These are phyloP conservation scores for Chlamydomonas schloesseri DNA, from an alignment of 139 green algal species.

Conservation along the genomic window DNA sequence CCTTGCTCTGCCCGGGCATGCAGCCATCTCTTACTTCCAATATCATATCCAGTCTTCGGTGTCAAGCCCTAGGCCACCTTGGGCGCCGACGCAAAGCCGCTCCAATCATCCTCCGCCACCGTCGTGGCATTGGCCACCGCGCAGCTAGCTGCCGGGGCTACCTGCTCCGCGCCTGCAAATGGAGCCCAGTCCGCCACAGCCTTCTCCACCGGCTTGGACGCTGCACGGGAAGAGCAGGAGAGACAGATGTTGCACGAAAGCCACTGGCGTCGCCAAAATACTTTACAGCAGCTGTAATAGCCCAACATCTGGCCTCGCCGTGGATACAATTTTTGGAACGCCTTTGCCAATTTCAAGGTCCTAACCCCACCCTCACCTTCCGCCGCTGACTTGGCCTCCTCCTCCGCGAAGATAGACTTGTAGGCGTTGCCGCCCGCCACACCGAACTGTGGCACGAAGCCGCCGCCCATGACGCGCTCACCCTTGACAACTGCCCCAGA, in stretches of 20 bases:
- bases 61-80: no score
- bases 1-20: no score
- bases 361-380: not conserved
- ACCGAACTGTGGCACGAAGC: slow-evolving; percentile 28
- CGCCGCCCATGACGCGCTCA: slow-evolving; percentile 43
- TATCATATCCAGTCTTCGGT: not conserved
- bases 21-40: not conserved
- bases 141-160: no score
- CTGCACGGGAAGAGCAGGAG: not conserved
- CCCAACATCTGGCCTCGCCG: no score
- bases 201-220: not conserved
- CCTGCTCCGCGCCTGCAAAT: not conserved
- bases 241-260: not conserved
- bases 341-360: no score
- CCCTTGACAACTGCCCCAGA: slow-evolving; percentile 10
- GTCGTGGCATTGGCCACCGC: no score
- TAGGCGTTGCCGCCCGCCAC: slow-evolving; percentile 25
- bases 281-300: no score
- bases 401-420: slow-evolving; percentile 10
- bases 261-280: no score
- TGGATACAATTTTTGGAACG: no score
- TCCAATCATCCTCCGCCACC: not conserved
- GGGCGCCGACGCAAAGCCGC: not conserved
- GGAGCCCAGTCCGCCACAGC: not conserved
- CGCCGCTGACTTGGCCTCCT: slow-evolving; percentile 1